These are phyloP conservation scores for Salvia rosmarinus DNA, from an alignment of 257 asterid genomes.

Conservation along the genomic window DNA sequence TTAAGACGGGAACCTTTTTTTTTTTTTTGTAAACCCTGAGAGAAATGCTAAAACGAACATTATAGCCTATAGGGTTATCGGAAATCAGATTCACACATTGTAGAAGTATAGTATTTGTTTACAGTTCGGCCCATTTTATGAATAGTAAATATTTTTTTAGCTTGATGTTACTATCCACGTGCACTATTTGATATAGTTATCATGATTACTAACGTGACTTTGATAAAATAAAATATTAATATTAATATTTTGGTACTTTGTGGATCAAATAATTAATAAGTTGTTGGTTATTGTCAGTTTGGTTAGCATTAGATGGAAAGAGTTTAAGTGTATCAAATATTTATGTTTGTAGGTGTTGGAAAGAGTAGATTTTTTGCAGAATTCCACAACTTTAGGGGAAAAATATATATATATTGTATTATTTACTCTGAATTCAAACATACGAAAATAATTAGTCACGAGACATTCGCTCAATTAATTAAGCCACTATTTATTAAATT, in stretches of 20 bases:
- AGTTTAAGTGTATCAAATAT: background rate
- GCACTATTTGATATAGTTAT: background rate
- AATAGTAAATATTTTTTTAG: too few species aligned
- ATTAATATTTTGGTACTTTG: background rate
- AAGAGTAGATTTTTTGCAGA: background rate
- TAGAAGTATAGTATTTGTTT: background rate
- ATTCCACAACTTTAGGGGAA: background rate
- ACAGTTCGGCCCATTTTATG: slow-evolving; percentile 4
- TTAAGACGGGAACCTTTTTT: background rate
- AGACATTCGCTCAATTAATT: background rate
- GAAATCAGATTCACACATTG: background rate
- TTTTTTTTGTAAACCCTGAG: slow-evolving; percentile 21
- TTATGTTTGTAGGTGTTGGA: background rate
- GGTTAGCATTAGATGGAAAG: slow-evolving; percentile 5
- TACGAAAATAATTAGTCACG: background rate
- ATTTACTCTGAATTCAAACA: background rate
- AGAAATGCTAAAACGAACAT: slow-evolving; percentile 21
- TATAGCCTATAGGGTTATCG: slow-evolving; percentile 6
- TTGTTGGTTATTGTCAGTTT: slow-evolving; percentile 9
- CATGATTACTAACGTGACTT: background rate
- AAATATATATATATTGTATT: background rate
- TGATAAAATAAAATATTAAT: background rate
- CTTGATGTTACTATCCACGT: background rate
- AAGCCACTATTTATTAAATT: background rate
- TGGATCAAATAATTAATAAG: background rate